Base-by-base conservation (phyloP, 2,329 filamentous ascomycete genomes). In the Decorospora gaudefroyi region DNA sequence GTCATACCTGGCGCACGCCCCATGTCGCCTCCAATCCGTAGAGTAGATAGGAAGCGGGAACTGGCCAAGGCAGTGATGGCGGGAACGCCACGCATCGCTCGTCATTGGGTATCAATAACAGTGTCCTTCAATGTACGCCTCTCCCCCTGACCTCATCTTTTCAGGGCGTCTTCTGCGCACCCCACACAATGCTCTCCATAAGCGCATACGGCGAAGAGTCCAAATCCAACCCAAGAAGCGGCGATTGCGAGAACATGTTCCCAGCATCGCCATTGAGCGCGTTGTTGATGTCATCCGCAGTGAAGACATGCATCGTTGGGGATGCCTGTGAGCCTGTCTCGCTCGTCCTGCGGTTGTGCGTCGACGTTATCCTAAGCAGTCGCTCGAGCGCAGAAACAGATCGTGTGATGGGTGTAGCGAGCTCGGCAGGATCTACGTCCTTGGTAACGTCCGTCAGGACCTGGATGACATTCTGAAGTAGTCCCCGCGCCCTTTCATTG, bases 121-220 rank as follows among this genome's bases (percentile, higher is more conserved):
- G 23, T 34, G 26, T 46, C 21, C 15, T 23, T 46, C 9, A 10
- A 18, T n/a, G n/a, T n/a, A 36, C 21, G 17, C 11, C 15, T 31
- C 13, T 16, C 13, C 10, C 12, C 6, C 2, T 9, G 17, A 17
- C 16, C 10, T 12, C 9, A 16, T 12, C 3, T 10, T 18, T 12
- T 47, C 18, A 47, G 0, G 44, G 44, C 6, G 44, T 31, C 45
- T 64, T 70, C 41, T 65, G 62, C n/a, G 55, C 51, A 12, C 72
- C 72, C 72, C 72, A 74, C 8, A 78, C 66, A 34, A 78, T 78
- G 4, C 68, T 72, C 49, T 78, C 75, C 65, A 77, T 70, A 4
- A 77, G 67, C 12, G 74, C 73, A 56, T 78, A 76, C 6, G 75
- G 75, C 16, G 68, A 72, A 6, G 70, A 65, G 29, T 77, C 74